These are phyloP conservation scores for Sanghuangporus sanghuang DNA, from an alignment of 1,284 basidiomycete species.

Conservation along the genomic window DNA sequence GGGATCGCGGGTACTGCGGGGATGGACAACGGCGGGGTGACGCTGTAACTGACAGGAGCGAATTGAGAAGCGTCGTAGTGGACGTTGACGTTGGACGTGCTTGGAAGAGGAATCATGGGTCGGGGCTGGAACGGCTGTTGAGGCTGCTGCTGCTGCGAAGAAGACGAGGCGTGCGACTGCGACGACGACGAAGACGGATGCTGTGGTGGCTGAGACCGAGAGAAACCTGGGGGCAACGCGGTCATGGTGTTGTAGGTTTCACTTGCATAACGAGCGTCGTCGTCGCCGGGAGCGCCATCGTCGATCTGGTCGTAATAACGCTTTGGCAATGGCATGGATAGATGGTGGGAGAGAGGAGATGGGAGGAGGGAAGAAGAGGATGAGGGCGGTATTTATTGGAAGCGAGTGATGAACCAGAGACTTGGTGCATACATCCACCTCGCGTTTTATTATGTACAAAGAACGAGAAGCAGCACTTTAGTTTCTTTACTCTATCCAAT, in stretches of 20 bases:
- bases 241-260: conserved; percentile 1
- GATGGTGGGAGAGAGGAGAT: background rate
- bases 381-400: background rate
- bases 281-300: conserved; percentile 16
- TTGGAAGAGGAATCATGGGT: background rate
- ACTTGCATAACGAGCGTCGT: conserved; percentile 17
- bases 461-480: too few relatives aligned
- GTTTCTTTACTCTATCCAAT: conserved; percentile 18
- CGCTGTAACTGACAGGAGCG: background rate
- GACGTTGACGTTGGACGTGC: background rate
- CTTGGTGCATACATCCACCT: background rate
- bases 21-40: background rate
- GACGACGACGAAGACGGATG: background rate
- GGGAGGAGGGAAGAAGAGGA: background rate
- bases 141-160: background rate
- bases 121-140: background rate
- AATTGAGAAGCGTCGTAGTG: background rate
- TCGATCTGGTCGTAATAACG: conserved; percentile 10
- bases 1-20: background rate
- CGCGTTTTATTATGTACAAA: conserved; percentile 5
- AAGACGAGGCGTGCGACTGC: background rate
- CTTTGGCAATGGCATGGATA: conserved; percentile 6
- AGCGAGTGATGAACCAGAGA: background rate
- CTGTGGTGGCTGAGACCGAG: background rate
- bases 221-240: background rate